Evolutionary conservation across 495 filamentous ascomycete genomes (phyloP), one percentile per base, ranked within the genome.

Genomic region (Thermochaetoides thermophila): DNA sequence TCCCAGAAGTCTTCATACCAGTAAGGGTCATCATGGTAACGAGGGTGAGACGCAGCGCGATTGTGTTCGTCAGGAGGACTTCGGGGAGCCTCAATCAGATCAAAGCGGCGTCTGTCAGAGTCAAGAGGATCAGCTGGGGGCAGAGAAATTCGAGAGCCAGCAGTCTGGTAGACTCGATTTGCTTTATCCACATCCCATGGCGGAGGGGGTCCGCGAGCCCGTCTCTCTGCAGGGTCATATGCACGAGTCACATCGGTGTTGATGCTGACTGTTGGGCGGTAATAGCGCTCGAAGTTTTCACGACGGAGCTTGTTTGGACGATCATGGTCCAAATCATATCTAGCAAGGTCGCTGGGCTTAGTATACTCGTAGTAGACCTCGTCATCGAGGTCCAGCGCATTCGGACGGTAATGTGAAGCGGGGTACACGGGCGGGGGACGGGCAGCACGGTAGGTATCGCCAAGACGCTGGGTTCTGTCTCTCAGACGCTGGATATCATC

Each of bases 281-380:
- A 67, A 29, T 74, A 70, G 5, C 60, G 57, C 23, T 72, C 66
- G 27, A 64, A 46, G 39, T 68, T 72, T 10, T 68, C 63, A 11
- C 67, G 63, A 24, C 53, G 59, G 31, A 60, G 56, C 31, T 52
- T 51, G 10, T 36, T 39, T n/a, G 52, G 63, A 24, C 46, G 52
- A 35, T 64, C 52, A 36, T 54, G 61, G 49, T 55, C 72, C 34
- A 71, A 44, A 38, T 84, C 78, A 28, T 73, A 73, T 25, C 78
- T 65, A 21, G 73, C 76, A 31, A 80, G 59, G 38, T 83, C 78
- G 40, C 71, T 63, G 7, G 75, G 71, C 17, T 71, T 76, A 4
- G 78, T 83, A 40, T 83, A 84, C 29, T 78, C 77, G 45, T 75
- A 83, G 1, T 73, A 73, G 25, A 74, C 63, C 24, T 76, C 74